A percentile compares a stretch with the other conserved stretches of the same genome.
These are phyloP conservation scores for Lasiodiplodia hormozganensis DNA, from an alignment of 2,329 filamentous ascomycete genomes.

Conservation along the genomic window DNA sequence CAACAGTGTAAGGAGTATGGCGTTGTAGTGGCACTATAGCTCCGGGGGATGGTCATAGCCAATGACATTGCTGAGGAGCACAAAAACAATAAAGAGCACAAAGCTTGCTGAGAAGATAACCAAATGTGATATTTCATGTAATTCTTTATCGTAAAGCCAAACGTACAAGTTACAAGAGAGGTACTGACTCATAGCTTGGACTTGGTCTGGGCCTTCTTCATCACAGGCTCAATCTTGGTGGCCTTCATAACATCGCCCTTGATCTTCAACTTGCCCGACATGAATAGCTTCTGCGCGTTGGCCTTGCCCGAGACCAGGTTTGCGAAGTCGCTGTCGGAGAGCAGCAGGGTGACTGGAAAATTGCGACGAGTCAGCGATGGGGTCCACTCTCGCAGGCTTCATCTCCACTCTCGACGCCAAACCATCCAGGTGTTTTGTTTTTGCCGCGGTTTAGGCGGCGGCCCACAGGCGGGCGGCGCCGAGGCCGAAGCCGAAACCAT, in stretches of 20 bases:
- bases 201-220: constrained; percentile 78
- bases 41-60: constrained; percentile 71
- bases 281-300: constrained; percentile 94
- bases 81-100: constrained; percentile 62
- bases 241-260: constrained; percentile 99
- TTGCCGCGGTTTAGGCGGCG: background rate
- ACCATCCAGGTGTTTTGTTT: background rate
- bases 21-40: too few species aligned
- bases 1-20: too few species aligned
- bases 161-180: background rate
- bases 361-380: constrained; percentile 4
- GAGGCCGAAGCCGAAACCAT: constrained; percentile 18
- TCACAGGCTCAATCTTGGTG: constrained; percentile 91
- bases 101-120: constrained; percentile 35
- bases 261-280: constrained; percentile 98
- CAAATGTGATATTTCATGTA: constrained; percentile 33
- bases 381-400: background rate
- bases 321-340: constrained; percentile 87
- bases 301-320: constrained; percentile 85
- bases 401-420: background rate
- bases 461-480: background rate
- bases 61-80: constrained; percentile 80
- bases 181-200: constrained; percentile 69
- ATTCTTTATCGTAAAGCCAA: background rate
- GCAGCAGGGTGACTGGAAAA: constrained; percentile 72